phyloP scores from a whole-genome alignment of 345 rosid genomes.

The Geranium rotundifolium region DNA sequence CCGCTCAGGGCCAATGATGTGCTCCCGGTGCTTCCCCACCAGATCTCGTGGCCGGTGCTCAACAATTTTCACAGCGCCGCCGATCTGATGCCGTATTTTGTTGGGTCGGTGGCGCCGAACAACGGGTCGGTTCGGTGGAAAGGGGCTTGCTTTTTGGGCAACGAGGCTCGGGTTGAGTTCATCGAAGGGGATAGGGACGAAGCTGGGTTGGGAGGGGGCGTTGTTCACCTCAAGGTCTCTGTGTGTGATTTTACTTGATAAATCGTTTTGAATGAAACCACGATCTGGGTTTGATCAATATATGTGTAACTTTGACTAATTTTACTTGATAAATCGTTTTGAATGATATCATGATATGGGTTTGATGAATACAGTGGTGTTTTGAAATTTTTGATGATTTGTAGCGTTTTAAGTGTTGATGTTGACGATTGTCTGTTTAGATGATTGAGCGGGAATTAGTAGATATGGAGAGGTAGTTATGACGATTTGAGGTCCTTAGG shows the following conservation, averaged over 20 bases:
- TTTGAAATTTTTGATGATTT: too few relatives aligned
- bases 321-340: too few relatives aligned
- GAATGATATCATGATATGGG: too few relatives aligned
- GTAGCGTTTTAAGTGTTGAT: too few relatives aligned
- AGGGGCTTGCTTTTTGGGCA: conserved; percentile 82
- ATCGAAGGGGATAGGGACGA: conserved; percentile 42
- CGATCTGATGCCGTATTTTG: conserved; percentile 72
- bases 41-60: conserved; percentile 87
- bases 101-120: conserved; percentile 59
- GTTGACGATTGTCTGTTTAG: too few relatives aligned
- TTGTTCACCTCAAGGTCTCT: conserved; percentile 63
- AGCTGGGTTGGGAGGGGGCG: conserved; percentile 69
- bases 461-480: too few relatives aligned
- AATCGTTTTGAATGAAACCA: too few relatives aligned
- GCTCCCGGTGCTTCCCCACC: conserved; percentile 75
- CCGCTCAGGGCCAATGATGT: conserved; percentile 71
- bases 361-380: neutral
- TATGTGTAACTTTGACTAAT: too few relatives aligned
- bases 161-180: conserved; percentile 68
- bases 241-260: too few relatives aligned
- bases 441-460: neutral
- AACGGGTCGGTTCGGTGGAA: conserved; percentile 67
- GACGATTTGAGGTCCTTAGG: neutral
- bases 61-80: conserved; percentile 79
- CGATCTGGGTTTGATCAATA: too few relatives aligned